A percentile compares a stretch with the other conserved stretches of the same genome.
These are phyloP conservation scores for Caryocar brasiliense DNA, from an alignment of 441 rosid genomes.

Conservation along the genomic window DNA sequence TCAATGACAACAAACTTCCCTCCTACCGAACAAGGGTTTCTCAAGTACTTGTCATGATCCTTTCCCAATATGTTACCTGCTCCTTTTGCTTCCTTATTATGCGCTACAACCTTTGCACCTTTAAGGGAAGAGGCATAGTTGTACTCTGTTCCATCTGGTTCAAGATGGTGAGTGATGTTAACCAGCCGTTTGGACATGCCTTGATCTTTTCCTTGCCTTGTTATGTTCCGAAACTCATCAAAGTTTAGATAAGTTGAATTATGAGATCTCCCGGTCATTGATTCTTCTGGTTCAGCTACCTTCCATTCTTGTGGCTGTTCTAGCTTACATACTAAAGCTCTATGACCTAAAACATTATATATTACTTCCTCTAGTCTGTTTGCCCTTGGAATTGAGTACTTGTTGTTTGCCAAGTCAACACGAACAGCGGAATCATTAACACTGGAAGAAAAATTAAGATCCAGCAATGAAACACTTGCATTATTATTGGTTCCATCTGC, in stretches of 20 bases:
- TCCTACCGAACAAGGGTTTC: constrained; percentile 70
- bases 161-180: constrained; percentile 64
- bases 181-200: constrained; percentile 27
- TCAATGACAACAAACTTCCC: constrained; percentile 72
- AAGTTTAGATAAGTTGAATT: constrained; percentile 43
- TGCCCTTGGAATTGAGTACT: constrained; percentile 28
- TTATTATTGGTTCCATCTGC: constrained; percentile 10
- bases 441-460: constrained; percentile 24
- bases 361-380: constrained; percentile 38
- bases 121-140: constrained; percentile 67
- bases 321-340: constrained; percentile 34
- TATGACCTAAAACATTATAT: constrained; percentile 35
- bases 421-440: constrained; percentile 24
- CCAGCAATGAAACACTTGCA: constrained; percentile 25
- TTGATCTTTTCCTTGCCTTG: constrained; percentile 33
- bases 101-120: constrained; percentile 73
- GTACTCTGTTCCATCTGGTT: constrained; percentile 75
- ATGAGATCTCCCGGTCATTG: constrained; percentile 20
- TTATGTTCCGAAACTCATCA: constrained; percentile 44
- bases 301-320: constrained; percentile 18
- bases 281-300: constrained; percentile 7
- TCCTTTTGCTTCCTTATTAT: constrained; percentile 83
- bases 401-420: constrained; percentile 22
- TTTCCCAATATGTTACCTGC: constrained; percentile 69
- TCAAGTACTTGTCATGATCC: constrained; percentile 69